Evolutionary conservation across 768 basidiomycete genomes (phyloP), one percentile per base, ranked within the genome.

Genomic region (Postia placenta): DNA sequence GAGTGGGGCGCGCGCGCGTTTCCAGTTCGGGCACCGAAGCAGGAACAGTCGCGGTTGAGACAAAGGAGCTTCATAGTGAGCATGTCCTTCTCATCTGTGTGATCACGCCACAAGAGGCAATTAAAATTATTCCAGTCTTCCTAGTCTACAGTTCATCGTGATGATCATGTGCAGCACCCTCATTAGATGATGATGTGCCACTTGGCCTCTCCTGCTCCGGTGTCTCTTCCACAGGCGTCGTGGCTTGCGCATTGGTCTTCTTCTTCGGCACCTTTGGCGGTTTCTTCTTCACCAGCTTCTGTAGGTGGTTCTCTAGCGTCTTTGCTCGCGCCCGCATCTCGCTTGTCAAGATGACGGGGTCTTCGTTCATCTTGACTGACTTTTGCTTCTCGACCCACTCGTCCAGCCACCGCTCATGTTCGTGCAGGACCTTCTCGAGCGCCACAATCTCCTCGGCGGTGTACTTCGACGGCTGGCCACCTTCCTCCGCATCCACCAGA

Each of bases 261-360:
- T 81, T 83, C 69, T 72, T 79, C 47, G 67, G 27, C 19, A 37
- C 62, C 65, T 85, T 86, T 2, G 86, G 82, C 38, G 74, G 69
- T 69, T 80, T 88, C 65, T 85, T 74, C 71, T 73, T 85, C 57
- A 75, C 75, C 51, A 91, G 59, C 62, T 74, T 81, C 64, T 81
- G 79, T 65, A 90, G 60, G 42, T 83, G 83, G 44, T 71, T 78
- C 73, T 95, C 92, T 28, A 96, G 69, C 38, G 76, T 76, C 74
- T 85, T 87, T 23, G 87, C 87, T 48, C 86, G 75, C 48, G 82
- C 81, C 69, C 84, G 85, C 80, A 98, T 83, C 68, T 97, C 93
- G 56, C 70, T 78, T 43, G 85, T 87, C 67, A 83, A 77, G 26
- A 97, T 79, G n/a, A 86, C 86, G 2, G 93, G 92, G 61, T 96